These are phyloP conservation scores for Rostrohypoxylon terebratum DNA, from an alignment of 495 filamentous ascomycete species.

Conservation along the genomic window DNA sequence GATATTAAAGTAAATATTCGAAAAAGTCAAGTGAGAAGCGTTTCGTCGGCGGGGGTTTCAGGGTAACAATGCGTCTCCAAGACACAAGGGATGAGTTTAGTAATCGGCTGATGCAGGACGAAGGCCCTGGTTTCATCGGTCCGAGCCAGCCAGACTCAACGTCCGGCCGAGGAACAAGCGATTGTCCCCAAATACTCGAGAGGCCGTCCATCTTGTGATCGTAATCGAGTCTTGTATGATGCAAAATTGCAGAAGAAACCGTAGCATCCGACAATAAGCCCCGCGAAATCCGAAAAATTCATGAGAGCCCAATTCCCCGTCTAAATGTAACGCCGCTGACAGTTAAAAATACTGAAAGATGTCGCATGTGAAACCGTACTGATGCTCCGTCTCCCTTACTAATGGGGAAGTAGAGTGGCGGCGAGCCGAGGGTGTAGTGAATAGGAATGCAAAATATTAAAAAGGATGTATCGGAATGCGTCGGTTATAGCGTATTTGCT, in stretches of 20 bases:
- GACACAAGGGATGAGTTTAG: slow-evolving; percentile 38
- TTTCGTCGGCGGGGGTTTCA: slow-evolving; percentile 39
- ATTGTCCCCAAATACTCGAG: slow-evolving; percentile 13
- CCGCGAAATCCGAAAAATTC: slow-evolving; percentile 44
- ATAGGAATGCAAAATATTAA: slow-evolving; percentile 55
- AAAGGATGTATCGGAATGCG: slow-evolving; percentile 58
- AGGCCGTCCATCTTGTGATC: slow-evolving; percentile 15
- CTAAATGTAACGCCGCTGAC: slow-evolving; percentile 54
- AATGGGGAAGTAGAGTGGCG: slow-evolving; percentile 55
- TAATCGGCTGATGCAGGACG: slow-evolving; percentile 28
- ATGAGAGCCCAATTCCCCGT: slow-evolving; percentile 47
- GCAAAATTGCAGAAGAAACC: slow-evolving; percentile 34
- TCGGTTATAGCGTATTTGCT: slow-evolving; percentile 50
- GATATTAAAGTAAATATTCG: slow-evolving; percentile 47
- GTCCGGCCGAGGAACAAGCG: slow-evolving; percentile 27
- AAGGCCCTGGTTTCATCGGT: slow-evolving; percentile 19
- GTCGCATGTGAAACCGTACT: slow-evolving; percentile 40
- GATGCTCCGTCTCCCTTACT: slow-evolving; percentile 47
- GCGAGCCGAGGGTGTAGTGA: slow-evolving; percentile 53
- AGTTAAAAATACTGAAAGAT: slow-evolving; percentile 43
- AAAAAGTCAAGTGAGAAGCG: slow-evolving; percentile 25
- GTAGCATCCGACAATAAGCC: slow-evolving; percentile 28
- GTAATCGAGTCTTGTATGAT: slow-evolving; percentile 25
- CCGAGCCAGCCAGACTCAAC: slow-evolving; percentile 30
- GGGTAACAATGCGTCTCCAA: slow-evolving; percentile 35